phyloP scores from a whole-genome alignment of 306 rosid genomes.

The Echinosophora koreensis region DNA sequence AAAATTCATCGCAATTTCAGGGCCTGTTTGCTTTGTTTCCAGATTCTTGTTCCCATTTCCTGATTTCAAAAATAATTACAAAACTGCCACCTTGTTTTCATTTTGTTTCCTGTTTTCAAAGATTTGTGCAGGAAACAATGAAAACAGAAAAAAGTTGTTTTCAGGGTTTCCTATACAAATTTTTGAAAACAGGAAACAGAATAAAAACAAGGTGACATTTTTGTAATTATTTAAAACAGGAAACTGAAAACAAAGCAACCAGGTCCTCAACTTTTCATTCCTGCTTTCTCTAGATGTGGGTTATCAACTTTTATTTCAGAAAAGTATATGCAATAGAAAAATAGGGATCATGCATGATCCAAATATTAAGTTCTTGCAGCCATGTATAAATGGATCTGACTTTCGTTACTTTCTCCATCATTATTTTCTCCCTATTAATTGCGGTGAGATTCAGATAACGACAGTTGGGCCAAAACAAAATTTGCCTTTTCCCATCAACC shows the following conservation, averaged over 20 bases:
- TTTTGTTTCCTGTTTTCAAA: too few species aligned
- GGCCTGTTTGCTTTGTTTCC: too few species aligned
- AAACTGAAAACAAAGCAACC: too few species aligned
- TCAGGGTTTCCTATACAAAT: too few species aligned
- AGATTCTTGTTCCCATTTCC: too few species aligned
- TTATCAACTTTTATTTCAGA: background rate
- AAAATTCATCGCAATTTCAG: background rate
- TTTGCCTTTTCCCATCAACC: conserved; percentile 12
- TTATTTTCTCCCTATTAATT: conserved; percentile 25
- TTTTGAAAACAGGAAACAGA: too few species aligned
- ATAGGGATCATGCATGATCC: conserved; percentile 7
- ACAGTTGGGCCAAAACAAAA: conserved; percentile 15
- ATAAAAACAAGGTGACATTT: too few species aligned
- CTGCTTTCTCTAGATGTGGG: background rate
- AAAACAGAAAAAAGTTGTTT: too few species aligned
- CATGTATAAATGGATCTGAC: conserved; percentile 11
- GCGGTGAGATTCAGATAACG: conserved; percentile 33
- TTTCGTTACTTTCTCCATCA: conserved; percentile 11
- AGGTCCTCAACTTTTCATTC: background rate
- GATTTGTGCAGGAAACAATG: too few species aligned
- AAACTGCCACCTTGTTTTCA: too few species aligned
- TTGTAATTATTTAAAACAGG: too few species aligned
- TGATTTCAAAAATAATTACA: too few species aligned
- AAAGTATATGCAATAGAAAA: conserved; percentile 3
- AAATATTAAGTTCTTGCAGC: conserved; percentile 6